These are phyloP conservation scores for Phalaenopsis equestris DNA, from an alignment of 106 monocot genomes.

Conservation along the genomic window DNA sequence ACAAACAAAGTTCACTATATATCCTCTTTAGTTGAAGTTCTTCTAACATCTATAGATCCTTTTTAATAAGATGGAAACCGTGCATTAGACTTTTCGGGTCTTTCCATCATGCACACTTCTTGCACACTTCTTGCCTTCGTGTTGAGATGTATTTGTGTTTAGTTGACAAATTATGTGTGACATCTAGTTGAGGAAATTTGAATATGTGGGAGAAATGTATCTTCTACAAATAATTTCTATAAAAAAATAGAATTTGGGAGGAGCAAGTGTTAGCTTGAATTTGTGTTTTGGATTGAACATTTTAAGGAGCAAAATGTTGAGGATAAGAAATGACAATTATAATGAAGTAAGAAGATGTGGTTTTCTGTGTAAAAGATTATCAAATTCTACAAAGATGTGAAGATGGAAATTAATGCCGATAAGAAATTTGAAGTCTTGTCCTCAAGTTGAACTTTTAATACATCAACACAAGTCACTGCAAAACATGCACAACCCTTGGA, in stretches of 20 bases:
- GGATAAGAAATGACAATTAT: background rate
- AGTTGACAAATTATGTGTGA: too few species aligned
- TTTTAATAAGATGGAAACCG: too few species aligned
- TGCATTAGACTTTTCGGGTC: too few species aligned
- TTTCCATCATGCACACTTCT: too few species aligned
- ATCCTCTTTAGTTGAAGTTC: too few species aligned
- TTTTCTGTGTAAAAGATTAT: background rate
- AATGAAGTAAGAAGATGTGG: background rate
- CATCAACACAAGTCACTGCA: background rate
- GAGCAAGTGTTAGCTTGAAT: background rate
- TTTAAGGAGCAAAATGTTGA: background rate
- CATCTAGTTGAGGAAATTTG: too few species aligned
- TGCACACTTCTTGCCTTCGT: too few species aligned
- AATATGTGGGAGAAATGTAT: too few species aligned
- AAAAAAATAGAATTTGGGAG: background rate
- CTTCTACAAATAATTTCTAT: too few species aligned
- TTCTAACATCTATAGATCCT: too few species aligned
- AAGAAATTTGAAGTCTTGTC: background rate
- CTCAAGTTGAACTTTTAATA: background rate
- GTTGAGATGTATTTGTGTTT: too few species aligned
- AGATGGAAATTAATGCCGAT: background rate
- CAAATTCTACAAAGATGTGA: slow-evolving; percentile 1
- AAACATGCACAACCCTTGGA: background rate
- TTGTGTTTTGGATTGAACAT: background rate
- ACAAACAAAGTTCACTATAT: too few species aligned